Percentiles rank a stretch among this genome's conserved stretches.
phyloP scores from a whole-genome alignment of 106 monocot species.

The Platanthera zijinensis region DNA sequence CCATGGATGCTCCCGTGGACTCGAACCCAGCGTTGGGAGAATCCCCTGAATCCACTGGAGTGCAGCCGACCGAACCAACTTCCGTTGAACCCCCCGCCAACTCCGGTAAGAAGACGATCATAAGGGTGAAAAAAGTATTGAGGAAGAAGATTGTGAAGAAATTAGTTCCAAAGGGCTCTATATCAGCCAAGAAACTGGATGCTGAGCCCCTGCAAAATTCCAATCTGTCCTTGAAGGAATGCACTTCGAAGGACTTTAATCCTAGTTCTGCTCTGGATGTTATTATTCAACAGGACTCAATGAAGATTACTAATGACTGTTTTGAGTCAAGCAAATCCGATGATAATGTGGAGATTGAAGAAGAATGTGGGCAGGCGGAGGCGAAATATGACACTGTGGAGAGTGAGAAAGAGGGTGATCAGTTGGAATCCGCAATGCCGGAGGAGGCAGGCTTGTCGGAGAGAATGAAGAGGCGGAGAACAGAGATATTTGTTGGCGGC shows the following conservation, averaged over 20 bases:
- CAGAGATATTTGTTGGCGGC: slow-evolving; percentile 84
- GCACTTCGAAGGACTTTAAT: not conserved
- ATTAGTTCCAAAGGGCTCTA: slow-evolving; percentile 26
- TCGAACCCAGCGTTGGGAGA: too few relatives aligned
- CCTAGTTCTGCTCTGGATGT: not conserved
- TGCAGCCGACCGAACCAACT: not conserved
- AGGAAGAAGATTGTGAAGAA: slow-evolving; percentile 50
- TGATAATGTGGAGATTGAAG: not conserved
- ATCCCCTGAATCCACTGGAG: not conserved
- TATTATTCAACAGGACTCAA: not conserved
- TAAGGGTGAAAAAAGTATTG: slow-evolving; percentile 24
- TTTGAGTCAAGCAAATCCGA: not conserved
- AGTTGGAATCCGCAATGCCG: slow-evolving; percentile 1
- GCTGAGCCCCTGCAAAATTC: not conserved
- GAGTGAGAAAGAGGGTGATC: slow-evolving; percentile 17
- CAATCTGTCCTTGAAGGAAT: not conserved
- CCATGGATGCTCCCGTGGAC: not conserved
- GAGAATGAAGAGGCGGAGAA: slow-evolving; percentile 50
- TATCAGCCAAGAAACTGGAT: slow-evolving; percentile 10
- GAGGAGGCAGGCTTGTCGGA: slow-evolving; percentile 32
- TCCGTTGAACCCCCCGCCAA: not conserved
- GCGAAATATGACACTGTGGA: not conserved
- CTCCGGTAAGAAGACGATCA: slow-evolving; percentile 11
- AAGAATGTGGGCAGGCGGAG: not conserved
- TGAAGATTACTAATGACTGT: not conserved